phyloP scores from a whole-genome alignment of 345 rosid species.

The Eucalyptus brandiana region DNA sequence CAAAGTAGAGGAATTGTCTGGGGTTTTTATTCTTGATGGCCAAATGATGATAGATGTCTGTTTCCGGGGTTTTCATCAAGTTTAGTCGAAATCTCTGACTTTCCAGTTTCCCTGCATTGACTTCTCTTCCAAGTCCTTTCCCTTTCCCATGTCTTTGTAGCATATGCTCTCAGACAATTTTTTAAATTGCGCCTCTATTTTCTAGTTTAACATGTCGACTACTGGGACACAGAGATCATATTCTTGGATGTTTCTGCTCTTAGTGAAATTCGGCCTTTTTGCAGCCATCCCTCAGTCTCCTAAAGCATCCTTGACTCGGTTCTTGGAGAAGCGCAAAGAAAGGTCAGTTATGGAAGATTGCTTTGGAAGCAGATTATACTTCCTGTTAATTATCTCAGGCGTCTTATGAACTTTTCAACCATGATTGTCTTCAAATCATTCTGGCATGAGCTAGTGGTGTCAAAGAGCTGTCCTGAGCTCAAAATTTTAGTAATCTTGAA shows the following conservation, averaged over 20 bases:
- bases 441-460: not conserved
- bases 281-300: conserved; percentile 71
- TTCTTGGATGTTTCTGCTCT: not conserved
- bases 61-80: not conserved
- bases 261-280: not conserved
- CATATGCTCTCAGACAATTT: not conserved
- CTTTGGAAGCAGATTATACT: not conserved
- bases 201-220: not conserved
- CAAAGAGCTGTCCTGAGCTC: not conserved
- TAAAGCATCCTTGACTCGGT: conserved; percentile 37
- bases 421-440: not conserved
- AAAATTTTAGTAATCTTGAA: not conserved
- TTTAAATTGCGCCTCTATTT: not conserved
- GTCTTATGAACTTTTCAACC: not conserved
- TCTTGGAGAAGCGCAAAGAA: conserved; percentile 64
- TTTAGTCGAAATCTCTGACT: not conserved
- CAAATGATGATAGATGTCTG: not conserved
- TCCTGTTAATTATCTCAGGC: not conserved
- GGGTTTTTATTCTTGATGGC: not conserved
- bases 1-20: not conserved
- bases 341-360: conserved; percentile 22
- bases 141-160: not conserved
- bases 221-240: not conserved
- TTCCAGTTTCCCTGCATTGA: not conserved
- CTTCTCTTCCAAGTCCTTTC: not conserved